These are phyloP conservation scores for Aspergillus coremiiformis DNA, from an alignment of 495 filamentous ascomycete genomes.

Conservation along the genomic window DNA sequence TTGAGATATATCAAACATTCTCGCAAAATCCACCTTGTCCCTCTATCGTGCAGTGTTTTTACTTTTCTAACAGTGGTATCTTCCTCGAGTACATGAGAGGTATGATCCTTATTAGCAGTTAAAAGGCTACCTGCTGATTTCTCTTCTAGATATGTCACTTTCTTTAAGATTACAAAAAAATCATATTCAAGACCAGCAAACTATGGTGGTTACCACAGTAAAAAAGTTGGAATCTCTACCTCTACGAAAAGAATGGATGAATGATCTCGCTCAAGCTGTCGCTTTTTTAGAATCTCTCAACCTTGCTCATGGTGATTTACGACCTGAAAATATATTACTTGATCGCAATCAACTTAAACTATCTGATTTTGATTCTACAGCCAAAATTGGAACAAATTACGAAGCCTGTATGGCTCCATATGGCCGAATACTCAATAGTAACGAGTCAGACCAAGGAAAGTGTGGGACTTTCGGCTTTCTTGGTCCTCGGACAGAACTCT, in stretches of 20 bases:
- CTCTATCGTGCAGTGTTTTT: constrained; percentile 27
- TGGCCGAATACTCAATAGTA: constrained; percentile 19
- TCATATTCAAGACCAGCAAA: constrained; percentile 18
- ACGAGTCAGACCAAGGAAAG: constrained; percentile 18
- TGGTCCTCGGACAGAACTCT: constrained; percentile 32
- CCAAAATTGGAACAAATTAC: constrained; percentile 20
- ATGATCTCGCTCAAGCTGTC: constrained; percentile 32
- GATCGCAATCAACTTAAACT: constrained; percentile 21
- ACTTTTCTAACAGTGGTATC: constrained; percentile 25
- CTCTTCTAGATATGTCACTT: constrained; percentile 16
- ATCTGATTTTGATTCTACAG: constrained; percentile 25
- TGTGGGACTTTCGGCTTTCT: constrained; percentile 23
- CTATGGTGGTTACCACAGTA: constrained; percentile 21
- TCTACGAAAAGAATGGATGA: constrained; percentile 35
- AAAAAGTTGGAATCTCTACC: constrained; percentile 25
- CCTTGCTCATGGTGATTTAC: constrained; percentile 29
- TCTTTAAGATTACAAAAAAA: constrained; percentile 20
- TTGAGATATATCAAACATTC: constrained; percentile 26
- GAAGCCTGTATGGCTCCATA: constrained; percentile 25
- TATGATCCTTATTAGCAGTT: constrained; percentile 5
- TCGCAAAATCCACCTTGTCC: constrained; percentile 24
- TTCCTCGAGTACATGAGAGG: constrained; percentile 37
- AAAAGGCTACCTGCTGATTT: constrained; percentile 4
- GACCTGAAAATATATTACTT: constrained; percentile 26
- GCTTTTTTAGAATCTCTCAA: constrained; percentile 34